A percentile compares a stretch with the other conserved stretches of the same genome.
Evolutionary conservation across 345 rosid species (phyloP).

Genomic region (Populus tremula): DNA sequence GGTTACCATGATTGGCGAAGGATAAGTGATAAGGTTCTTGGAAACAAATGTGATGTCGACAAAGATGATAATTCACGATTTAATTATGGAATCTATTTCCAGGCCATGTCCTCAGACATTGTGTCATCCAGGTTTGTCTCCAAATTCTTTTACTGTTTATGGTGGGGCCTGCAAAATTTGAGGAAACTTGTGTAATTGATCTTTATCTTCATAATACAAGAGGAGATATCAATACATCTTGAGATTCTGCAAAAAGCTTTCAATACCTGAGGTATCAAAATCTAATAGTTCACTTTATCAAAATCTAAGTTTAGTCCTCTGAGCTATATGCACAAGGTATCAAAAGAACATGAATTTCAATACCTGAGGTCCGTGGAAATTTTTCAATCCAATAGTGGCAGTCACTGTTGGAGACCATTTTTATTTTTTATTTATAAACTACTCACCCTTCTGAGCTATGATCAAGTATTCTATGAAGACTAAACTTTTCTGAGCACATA

Average conservation of each 20-base stretch:
- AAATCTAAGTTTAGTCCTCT: not conserved
- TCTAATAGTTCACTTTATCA: not conserved
- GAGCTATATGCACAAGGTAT: not conserved
- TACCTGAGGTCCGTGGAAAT: not conserved
- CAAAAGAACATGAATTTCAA: not conserved
- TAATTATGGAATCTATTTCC: constrained; percentile 70
- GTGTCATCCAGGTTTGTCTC: constrained; percentile 50
- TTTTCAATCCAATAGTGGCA: not conserved
- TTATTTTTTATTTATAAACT: not conserved
- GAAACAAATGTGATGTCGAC: constrained; percentile 33
- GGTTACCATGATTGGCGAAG: constrained; percentile 56
- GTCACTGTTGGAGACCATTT: not conserved
- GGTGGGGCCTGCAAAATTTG: constrained; percentile 95
- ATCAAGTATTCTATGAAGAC: not conserved
- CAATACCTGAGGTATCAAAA: no score
- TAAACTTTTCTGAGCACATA: not conserved
- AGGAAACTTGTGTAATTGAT: constrained; percentile 38
- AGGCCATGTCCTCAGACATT: constrained; percentile 61
- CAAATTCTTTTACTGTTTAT: constrained; percentile 73
- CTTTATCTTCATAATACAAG: not conserved
- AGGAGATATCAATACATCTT: not conserved
- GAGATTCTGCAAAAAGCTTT: not conserved
- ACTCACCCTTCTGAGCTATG: not conserved
- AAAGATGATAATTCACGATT: constrained; percentile 34
- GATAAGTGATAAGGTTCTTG: constrained; percentile 42